Percentiles rank a stretch among this genome's conserved stretches.
Evolutionary conservation across 1,139 yeast species (phyloP).

Genomic region (Yamadazyma sp.): DNA sequence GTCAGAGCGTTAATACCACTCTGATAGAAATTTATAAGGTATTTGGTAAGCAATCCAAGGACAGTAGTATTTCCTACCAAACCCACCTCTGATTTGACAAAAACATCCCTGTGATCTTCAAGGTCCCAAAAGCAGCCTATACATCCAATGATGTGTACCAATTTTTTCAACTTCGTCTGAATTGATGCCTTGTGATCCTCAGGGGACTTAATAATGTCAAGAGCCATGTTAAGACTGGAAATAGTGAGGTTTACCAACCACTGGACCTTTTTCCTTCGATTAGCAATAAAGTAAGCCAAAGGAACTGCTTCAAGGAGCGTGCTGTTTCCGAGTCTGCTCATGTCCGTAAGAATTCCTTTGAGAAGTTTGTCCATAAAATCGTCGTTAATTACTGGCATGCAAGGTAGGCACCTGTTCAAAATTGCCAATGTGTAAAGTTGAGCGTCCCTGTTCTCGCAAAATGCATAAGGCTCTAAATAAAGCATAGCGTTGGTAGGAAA

Average conservation of each 20-base stretch:
- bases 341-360: not conserved
- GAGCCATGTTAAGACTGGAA: conserved; percentile 52
- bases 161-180: conserved; percentile 54
- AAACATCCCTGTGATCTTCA: conserved; percentile 42
- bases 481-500: conserved; percentile 65
- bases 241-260: conserved; percentile 61
- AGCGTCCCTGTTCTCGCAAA: too few species aligned
- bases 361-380: conserved; percentile 31
- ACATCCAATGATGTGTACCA: conserved; percentile 63
- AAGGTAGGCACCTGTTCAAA: conserved; percentile 49
- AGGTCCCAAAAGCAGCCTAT: conserved; percentile 69
- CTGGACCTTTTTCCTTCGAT: conserved; percentile 41
- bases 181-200: too few species aligned
- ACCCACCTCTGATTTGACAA: conserved; percentile 40
- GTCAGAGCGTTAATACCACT: conserved; percentile 26
- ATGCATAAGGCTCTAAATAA: conserved; percentile 60
- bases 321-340: conserved; percentile 57
- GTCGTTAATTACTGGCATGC: conserved; percentile 45
- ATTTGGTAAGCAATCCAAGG: conserved; percentile 54
- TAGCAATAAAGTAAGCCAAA: conserved; percentile 57
- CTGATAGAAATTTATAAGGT: conserved; percentile 51
- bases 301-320: conserved; percentile 74
- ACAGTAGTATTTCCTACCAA: conserved; percentile 54
- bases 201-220: too few species aligned
- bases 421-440: conserved; percentile 57